These are phyloP conservation scores for Lycium barbarum DNA, from an alignment of 257 asterid species.

Conservation along the genomic window DNA sequence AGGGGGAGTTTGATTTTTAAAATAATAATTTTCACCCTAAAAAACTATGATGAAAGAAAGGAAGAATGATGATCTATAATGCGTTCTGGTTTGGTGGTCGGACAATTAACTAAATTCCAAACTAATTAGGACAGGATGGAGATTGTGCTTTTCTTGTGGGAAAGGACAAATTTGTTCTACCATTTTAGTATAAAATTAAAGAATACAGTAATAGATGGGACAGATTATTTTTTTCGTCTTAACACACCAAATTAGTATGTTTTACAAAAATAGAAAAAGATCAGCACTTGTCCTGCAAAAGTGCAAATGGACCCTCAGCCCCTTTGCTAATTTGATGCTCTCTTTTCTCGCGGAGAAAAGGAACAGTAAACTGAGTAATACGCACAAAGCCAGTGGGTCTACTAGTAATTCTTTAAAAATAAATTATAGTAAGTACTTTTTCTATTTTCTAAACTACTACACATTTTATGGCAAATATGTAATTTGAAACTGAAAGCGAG, in stretches of 20 bases:
- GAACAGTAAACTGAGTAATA: not conserved
- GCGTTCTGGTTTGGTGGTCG: not conserved
- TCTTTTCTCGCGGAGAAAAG: not conserved
- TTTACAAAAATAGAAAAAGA: not conserved
- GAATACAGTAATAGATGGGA: not conserved
- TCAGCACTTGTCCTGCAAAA: not conserved
- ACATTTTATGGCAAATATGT: not conserved
- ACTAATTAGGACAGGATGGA: not conserved
- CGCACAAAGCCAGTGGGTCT: conserved; percentile 10
- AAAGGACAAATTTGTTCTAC: conserved; percentile 16
- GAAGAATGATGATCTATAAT: conserved; percentile 17
- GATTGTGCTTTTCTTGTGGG: conserved; percentile 15
- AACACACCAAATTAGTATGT: not conserved
- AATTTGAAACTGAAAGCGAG: not conserved
- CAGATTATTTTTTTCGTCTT: not conserved
- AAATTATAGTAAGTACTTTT: not conserved
- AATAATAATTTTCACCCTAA: not conserved
- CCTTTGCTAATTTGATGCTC: not conserved
- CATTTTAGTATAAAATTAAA: not conserved
- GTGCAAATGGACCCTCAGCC: conserved; percentile 9
- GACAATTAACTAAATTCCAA: not conserved
- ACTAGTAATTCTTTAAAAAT: not conserved
- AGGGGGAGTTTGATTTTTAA: too few relatives aligned
- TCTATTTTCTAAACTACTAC: not conserved
- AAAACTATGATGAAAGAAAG: not conserved